Base-by-base conservation (phyloP, 176 grass and related monocot species). In the Ananas comosus region DNA sequence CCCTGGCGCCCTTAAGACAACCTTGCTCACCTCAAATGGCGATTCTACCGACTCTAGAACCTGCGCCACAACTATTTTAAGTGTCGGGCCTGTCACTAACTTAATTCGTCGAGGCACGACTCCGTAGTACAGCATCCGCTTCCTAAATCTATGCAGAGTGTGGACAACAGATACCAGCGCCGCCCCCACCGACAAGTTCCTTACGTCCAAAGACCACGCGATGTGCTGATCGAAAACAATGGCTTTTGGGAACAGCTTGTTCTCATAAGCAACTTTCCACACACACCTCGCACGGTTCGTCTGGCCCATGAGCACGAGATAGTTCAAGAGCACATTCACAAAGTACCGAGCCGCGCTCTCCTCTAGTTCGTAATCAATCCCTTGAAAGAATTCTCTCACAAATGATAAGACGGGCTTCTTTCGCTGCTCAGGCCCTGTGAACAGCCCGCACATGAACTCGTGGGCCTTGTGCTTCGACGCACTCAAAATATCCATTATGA, bases 171-270 rank as follows among this genome's bases (percentile, higher is more conserved):
- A 78, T 11, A 97, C 72, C 0, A 97, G 72, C 0, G 89, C 89
- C 2, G 89, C 94, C 0, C 94, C 94, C 4, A 97, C 81, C 0
- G 89, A 93, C 50, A 97, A 71, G 68, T 92, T 97, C 12, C 87
- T 57, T 13, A 93, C 70, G 10, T 97, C 94, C 80, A 97, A 75
- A 51, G 86, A 92, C 94, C 94, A 97, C 14, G 89, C 94, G 6
- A 97, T 93, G 78, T 97, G 94, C 76, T 97, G 94, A 18, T 97
- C 89, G 21, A 97, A 97, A 51, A 97, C 89, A 21, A 97, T 90
- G 0, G 89, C 94, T 83, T 92, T 93, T n/a, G 94, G 84, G 4
- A 97, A 97, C 57, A 97, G 72, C 66, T 97, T 97, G 64, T 92
- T 92, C 76, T 97, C 94, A 0, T 97, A 97, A 4, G 94, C 79